A percentile compares a stretch with the other conserved stretches of the same genome.
phyloP scores from a whole-genome alignment of 1,284 basidiomycete species.

The Ganoderma resinaceum region DNA sequence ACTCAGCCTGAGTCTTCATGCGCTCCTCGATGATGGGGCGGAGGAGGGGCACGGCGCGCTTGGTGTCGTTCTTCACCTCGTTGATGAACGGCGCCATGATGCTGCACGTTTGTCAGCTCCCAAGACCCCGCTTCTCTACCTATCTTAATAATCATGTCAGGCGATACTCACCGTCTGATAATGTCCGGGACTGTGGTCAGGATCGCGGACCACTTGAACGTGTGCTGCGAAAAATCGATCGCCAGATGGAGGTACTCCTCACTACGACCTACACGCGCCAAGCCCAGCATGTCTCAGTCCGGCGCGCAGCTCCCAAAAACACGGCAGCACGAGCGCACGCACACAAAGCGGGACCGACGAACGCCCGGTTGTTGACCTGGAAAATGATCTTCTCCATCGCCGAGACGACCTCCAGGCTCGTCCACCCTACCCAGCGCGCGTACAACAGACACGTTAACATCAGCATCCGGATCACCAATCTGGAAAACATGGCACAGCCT shows the following conservation, averaged over 20 bases:
- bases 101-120: not conserved
- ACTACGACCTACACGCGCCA: no score
- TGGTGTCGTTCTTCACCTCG: not conserved
- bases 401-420: slow-evolving; percentile 1
- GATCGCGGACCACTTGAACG: no score
- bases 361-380: slow-evolving; percentile 48
- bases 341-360: slow-evolving; percentile 49
- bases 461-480: not conserved
- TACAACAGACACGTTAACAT: not conserved
- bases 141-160: no score
- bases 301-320: no score
- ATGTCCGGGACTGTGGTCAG: no score
- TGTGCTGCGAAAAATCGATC: no score
- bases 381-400: slow-evolving; percentile 18
- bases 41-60: not conserved
- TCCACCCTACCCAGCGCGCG: slow-evolving; percentile 20
- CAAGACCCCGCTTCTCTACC: no score
- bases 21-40: not conserved
- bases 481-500: not conserved
- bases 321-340: slow-evolving; percentile 34
- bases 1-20: not conserved
- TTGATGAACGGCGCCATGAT: not conserved
- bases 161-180: no score
- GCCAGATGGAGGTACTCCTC: no score
- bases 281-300: no score